Evolutionary conservation across 1,284 basidiomycete genomes (phyloP), one percentile per base, ranked within the genome.

Genomic region (Amylostereum chailletii): DNA sequence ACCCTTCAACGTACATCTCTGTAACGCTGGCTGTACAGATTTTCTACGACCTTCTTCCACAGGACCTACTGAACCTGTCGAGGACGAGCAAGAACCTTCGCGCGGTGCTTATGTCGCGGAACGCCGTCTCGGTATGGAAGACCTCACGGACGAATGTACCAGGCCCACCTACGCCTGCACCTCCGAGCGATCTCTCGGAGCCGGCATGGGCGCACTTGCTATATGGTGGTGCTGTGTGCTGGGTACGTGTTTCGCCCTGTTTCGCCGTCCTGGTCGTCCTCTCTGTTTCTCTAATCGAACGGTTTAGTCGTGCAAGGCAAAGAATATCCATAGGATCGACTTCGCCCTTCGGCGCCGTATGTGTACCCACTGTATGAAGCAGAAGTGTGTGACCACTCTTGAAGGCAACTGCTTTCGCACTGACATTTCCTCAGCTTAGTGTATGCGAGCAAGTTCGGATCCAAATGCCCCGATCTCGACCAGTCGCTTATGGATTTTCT

Each of bases 181-280:
- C 61, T 45, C 65, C 66, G 1, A 49, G 37, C 4, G 58, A 60
- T 38, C 58, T 66, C 38, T 60, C 59, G 2, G 68, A 70, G 48
- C 58, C 57, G 2, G 53, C 49, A 6, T 71, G 68, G 68, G 65
- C 60, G 2, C 49, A 55, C 8, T 52, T 71, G 29, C 42, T 71
- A 10, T 70, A 64, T 43, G 63, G 59, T 4, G 52, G 50, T 38
- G 50, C 54, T 3, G 34, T 44, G 5, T 69, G 66, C 48, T 59
- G 63, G 49, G 66, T 69, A 45, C 40, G 56, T 41, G 26, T 38
- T 29, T 4, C 26, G 19, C 34, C 10, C 5, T 36, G 43, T 5
- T 40, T 33, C 49, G 10, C 42, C 10, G 53, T 30, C 33, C 46
- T 9, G 1, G 10, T 9, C 10, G 32, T 27, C 2, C 19, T 11